phyloP scores from a whole-genome alignment of 2,329 filamentous ascomycete genomes.

The Sporothrix phasma region DNA sequence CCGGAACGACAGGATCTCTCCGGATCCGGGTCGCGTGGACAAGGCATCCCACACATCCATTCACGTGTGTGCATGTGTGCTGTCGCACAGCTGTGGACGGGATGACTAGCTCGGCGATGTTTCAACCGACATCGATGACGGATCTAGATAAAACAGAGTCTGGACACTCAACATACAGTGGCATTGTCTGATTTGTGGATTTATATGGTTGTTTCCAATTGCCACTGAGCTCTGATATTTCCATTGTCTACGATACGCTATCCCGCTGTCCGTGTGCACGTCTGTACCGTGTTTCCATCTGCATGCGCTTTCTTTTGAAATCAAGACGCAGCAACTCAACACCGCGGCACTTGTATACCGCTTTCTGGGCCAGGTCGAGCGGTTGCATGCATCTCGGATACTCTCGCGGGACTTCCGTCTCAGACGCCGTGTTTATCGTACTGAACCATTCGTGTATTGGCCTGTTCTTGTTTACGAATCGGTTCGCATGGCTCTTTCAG shows the following conservation, averaged over 20 bases:
- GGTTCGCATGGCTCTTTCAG: too few relatives aligned
- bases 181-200: constrained; percentile 4
- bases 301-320: background rate
- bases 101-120: background rate
- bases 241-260: background rate
- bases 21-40: background rate
- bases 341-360: too few relatives aligned
- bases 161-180: background rate
- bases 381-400: too few relatives aligned
- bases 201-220: background rate
- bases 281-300: background rate
- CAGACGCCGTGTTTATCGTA: too few relatives aligned
- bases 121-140: background rate
- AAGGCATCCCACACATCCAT: too few relatives aligned
- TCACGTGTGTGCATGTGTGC: too few relatives aligned
- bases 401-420: too few relatives aligned
- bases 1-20: background rate
- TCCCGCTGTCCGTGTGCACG: background rate
- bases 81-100: background rate
- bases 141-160: background rate
- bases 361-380: too few relatives aligned
- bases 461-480: too few relatives aligned
- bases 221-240: background rate
- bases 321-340: too few relatives aligned
- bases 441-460: too few relatives aligned